Base-by-base conservation (phyloP, 2,329 filamentous ascomycete genomes). In the Cercospora zeina region DNA sequence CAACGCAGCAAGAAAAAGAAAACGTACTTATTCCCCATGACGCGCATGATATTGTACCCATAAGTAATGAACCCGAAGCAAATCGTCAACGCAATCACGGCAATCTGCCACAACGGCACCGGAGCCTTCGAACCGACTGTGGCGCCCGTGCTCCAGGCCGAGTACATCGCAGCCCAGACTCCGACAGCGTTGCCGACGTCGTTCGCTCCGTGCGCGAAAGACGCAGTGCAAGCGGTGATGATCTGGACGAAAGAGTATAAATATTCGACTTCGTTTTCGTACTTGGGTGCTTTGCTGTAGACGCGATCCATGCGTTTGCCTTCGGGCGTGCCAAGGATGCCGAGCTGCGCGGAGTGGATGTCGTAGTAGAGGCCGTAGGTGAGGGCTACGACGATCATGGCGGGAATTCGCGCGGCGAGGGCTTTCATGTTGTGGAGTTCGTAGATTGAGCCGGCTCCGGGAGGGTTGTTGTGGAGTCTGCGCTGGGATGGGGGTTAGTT, bases 181-280 rank as follows among this genome's bases (percentile, higher is more conserved):
- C 84, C 85, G 55, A 86, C 80, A 21, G 85, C 85, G 69, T 83
- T 87, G 68, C 82, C 77, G 21, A 67, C 82, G 64, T 87, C 86
- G 72, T 87, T 88, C 64, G 85, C 84, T 19, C 86, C 86, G 73
- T 88, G 87, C 1, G 86, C 85, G 68, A 89, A 89, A 2, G 85
- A 88, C 27, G 86, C 86, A 59, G 87, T 89, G 76, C 85, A 87
- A 60, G 87, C 87, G 16, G 86, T 87, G 61, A 87, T 74, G 63
- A 88, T 71, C 72, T 88, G 86, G 66, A 87, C 79, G 68, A 86
- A 88, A 6, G 85, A 86, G 76, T 87, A 88, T 5, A 82, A 79
- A 73, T 82, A 83, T 72, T 87, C 84, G 64, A 82, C 78, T 63
- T 81, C 80, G 75, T 87, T 87, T 69, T 86, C 81, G 73, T 81